phyloP scores from a whole-genome alignment of 2,329 filamentous ascomycete species.

The Botrytis paeoniae region DNA sequence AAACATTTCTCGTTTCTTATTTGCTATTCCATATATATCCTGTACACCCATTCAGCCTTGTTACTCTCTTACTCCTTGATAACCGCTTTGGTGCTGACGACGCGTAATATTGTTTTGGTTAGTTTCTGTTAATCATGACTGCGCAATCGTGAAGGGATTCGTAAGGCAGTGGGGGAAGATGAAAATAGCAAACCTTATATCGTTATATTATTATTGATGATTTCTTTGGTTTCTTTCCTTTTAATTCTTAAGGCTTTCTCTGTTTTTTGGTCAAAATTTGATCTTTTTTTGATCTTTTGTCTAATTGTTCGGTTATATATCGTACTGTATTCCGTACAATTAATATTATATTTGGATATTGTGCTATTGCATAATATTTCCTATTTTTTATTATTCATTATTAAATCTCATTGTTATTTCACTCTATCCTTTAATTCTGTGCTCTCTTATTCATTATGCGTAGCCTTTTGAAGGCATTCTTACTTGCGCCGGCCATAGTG shows the following conservation, averaged over 20 bases:
- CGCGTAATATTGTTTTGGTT: slow-evolving; percentile 11
- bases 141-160: slow-evolving; percentile 11
- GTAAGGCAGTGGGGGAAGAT: slow-evolving; percentile 7
- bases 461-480: slow-evolving; percentile 35
- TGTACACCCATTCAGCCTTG: not conserved
- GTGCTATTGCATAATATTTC: not conserved
- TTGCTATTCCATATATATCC: not conserved
- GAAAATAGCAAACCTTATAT: not conserved
- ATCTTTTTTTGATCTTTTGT: not conserved
- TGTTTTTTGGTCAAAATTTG: not conserved
- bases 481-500: slow-evolving; percentile 34
- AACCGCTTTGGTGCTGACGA: slow-evolving; percentile 11
- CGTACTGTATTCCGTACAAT: not conserved
- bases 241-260: not conserved
- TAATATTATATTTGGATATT: not conserved
- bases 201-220: not conserved
- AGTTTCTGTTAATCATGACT: not conserved
- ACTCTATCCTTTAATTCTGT: not conserved
- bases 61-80: not conserved
- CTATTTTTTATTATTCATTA: not conserved
- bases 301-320: not conserved
- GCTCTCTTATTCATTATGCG: slow-evolving; percentile 30
- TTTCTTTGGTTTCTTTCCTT: not conserved
- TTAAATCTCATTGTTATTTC: not conserved
- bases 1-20: not conserved